Percentiles rank a stretch among this genome's conserved stretches.
These are phyloP conservation scores for Salix koriyanagi DNA, from an alignment of 345 rosid genomes.

Conservation along the genomic window DNA sequence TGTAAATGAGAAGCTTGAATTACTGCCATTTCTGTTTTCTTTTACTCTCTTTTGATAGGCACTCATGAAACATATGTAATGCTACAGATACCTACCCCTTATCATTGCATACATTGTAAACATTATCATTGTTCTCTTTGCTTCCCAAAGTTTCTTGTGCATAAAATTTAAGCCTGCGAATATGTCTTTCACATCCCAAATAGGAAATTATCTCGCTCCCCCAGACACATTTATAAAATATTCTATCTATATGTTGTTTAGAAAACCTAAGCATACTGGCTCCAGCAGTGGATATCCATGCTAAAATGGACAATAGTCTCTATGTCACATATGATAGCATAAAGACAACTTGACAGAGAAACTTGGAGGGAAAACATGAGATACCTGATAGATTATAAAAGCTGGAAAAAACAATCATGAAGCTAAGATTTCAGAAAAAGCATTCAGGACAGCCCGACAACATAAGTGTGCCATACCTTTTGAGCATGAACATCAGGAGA, in stretches of 20 bases:
- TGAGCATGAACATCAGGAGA: slow-evolving; percentile 88
- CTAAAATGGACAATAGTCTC: background rate
- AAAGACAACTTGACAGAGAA: background rate
- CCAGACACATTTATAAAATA: background rate
- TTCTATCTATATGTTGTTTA: background rate
- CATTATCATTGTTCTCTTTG: background rate
- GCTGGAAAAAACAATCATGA: background rate
- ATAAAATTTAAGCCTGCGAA: background rate
- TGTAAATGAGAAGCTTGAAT: background rate
- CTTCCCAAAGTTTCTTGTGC: background rate
- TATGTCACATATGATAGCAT: slow-evolving; percentile 5
- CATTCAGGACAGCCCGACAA: slow-evolving; percentile 1
- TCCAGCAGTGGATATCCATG: background rate
- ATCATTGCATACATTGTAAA: background rate
- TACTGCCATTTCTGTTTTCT: background rate
- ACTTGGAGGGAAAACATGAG: background rate
- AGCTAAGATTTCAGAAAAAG: background rate
- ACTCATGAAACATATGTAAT: background rate
- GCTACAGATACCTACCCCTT: background rate
- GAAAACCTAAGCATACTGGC: background rate
- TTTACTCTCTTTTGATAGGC: background rate
- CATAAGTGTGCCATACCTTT: slow-evolving; percentile 46
- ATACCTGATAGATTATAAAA: slow-evolving; percentile 5
- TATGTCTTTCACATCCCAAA: background rate
- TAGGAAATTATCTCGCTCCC: background rate